phyloP scores from a whole-genome alignment of 768 basidiomycete genomes.

The Mrakia frigida region DNA sequence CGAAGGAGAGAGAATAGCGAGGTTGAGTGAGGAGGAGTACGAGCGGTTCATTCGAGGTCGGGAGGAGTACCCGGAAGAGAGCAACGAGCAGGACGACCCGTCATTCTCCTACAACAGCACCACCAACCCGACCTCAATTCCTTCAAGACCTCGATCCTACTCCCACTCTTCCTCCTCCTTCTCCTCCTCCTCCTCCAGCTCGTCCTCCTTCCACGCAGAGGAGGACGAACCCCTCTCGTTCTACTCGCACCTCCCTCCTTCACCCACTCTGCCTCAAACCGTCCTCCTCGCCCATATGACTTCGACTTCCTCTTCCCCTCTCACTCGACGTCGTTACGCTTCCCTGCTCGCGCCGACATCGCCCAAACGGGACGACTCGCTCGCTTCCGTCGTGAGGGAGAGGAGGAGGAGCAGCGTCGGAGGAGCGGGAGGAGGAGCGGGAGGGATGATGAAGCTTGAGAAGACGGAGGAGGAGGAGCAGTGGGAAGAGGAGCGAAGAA shows the following conservation, averaged over 20 bases:
- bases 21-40: conserved; percentile 1
- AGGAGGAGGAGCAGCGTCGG: not conserved
- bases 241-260: conserved; percentile 19
- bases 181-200: not conserved
- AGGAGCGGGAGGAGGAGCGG: not conserved
- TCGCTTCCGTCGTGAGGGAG: not conserved
- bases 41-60: not conserved
- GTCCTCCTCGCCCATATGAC: conserved; percentile 28
- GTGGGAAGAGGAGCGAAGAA: not conserved
- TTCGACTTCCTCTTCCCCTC: conserved; percentile 8
- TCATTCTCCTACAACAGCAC: not conserved
- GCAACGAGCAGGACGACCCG: conserved; percentile 19
- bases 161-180: not conserved
- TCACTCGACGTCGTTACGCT: conserved; percentile 19
- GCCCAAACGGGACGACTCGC: not conserved
- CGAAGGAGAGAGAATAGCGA: not conserved
- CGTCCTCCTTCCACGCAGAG: not conserved
- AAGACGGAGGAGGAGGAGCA: conserved; percentile 15
- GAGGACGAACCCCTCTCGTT: conserved; percentile 12
- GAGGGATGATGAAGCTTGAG: not conserved
- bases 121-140: not conserved
- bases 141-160: not conserved
- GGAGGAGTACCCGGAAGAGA: not conserved
- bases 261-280: conserved; percentile 15
- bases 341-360: not conserved